Percentiles rank a stretch among this genome's conserved stretches.
phyloP scores from a whole-genome alignment of 176 grass and related monocot genomes.

The Musa beccarii region DNA sequence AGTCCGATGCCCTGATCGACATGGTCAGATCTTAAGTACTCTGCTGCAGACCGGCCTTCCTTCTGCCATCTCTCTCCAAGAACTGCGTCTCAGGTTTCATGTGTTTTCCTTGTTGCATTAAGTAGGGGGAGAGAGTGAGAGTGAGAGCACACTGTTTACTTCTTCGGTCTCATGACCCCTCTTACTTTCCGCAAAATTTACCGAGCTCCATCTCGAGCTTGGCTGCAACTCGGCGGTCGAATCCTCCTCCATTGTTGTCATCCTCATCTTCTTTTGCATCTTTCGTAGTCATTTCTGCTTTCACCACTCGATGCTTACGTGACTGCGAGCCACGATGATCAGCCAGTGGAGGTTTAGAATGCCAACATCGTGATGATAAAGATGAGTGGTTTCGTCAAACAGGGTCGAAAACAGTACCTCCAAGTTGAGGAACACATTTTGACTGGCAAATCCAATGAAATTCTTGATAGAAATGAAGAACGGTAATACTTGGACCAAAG shows the following conservation, averaged over 20 bases:
- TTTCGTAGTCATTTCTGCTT: neutral
- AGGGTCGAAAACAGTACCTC: no score
- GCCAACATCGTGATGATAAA: no score
- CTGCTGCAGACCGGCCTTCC: constrained; percentile 49
- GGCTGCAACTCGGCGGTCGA: constrained; percentile 40
- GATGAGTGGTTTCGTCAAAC: no score
- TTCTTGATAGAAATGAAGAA: no score
- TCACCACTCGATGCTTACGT: constrained; percentile 3
- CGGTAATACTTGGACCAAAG: no score
- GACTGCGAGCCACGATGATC: neutral
- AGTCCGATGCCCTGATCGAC: constrained; percentile 99
- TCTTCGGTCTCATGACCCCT: constrained; percentile 28
- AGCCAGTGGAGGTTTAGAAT: no score
- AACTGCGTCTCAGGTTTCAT: constrained; percentile 10
- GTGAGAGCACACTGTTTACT: constrained; percentile 39
- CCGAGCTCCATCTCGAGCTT: constrained; percentile 35
- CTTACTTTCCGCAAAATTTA: constrained; percentile 12
- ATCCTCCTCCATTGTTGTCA: constrained; percentile 21
- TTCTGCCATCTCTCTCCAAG: constrained; percentile 41
- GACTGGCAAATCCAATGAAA: no score
- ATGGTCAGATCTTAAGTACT: constrained; percentile 99
- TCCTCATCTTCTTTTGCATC: constrained; percentile 32
- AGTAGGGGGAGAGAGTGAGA: constrained; percentile 8
- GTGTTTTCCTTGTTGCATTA: constrained; percentile 3
- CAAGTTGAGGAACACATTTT: no score